Conservation (phyloP, 805 yeast species). For the Clavispora asparagi region DNA sequence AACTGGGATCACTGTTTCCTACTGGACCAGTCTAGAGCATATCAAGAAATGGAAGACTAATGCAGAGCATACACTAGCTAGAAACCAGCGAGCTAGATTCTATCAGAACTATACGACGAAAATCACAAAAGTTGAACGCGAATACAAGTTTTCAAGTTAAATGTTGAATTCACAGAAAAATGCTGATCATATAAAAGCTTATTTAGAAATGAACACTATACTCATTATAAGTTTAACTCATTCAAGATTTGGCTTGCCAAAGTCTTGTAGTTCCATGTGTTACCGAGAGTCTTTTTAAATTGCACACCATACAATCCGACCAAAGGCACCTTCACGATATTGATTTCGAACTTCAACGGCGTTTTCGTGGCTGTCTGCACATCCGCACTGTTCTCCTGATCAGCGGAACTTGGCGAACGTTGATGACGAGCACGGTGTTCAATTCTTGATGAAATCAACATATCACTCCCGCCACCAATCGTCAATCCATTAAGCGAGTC, state of each 20-base stretch:
- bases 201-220: background rate
- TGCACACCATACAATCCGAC: conserved; percentile 91
- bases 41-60: conserved; percentile 13
- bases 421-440: conserved; percentile 45
- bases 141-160: conserved; percentile 2
- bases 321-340: conserved; percentile 86
- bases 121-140: conserved; percentile 13
- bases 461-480: conserved; percentile 51
- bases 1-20: conserved; percentile 14
- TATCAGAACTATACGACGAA: conserved; percentile 7
- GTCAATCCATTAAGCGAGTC: conserved; percentile 49
- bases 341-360: conserved; percentile 85
- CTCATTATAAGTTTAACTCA: conserved; percentile 53
- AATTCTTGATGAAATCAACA: conserved; percentile 54
- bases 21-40: conserved; percentile 10
- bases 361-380: conserved; percentile 18
- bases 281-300: conserved; percentile 87
- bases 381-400: conserved; percentile 6
- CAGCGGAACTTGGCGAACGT: conserved; percentile 22
- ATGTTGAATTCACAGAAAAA: background rate
- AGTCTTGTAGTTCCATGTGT: conserved; percentile 92
- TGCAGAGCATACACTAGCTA: conserved; percentile 14
- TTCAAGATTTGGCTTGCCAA: conserved; percentile 79
- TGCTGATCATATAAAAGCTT: background rate
- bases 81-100: conserved; percentile 6